These are phyloP conservation scores for Sanghuangporus weigelae DNA, from an alignment of 1,284 basidiomycete genomes.

Conservation along the genomic window DNA sequence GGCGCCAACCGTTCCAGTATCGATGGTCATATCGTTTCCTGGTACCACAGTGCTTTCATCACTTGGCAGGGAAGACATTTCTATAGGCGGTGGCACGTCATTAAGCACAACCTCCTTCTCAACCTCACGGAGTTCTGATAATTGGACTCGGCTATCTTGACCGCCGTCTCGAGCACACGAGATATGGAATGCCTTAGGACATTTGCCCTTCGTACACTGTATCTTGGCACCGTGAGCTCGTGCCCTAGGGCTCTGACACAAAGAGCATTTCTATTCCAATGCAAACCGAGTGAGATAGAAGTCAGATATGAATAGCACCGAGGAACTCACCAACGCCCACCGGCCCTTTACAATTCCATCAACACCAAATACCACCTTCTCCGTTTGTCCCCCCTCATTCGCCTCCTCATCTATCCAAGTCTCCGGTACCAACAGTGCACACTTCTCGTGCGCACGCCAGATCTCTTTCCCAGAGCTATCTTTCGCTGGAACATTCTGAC, in stretches of 20 bases:
- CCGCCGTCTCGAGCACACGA: conserved; percentile 73
- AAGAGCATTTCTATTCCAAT: conserved; percentile 72
- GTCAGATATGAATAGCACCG: conserved; percentile 3
- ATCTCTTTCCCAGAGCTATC: conserved; percentile 38
- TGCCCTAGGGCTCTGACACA: conserved; percentile 63
- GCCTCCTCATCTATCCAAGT: conserved; percentile 77
- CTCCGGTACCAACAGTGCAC: conserved; percentile 78
- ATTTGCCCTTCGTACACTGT: conserved; percentile 92
- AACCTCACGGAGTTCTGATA: conserved; percentile 57
- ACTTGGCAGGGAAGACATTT: background rate
- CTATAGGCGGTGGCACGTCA: conserved; percentile 27
- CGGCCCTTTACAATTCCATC: conserved; percentile 83
- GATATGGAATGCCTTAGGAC: conserved; percentile 90
- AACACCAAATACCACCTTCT: conserved; percentile 71
- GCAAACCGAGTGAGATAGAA: conserved; percentile 9
- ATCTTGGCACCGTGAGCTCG: conserved; percentile 86
- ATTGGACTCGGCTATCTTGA: conserved; percentile 47
- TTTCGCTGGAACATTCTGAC: conserved; percentile 1
- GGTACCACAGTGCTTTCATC: background rate
- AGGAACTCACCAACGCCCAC: conserved; percentile 76
- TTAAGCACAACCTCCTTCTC: conserved; percentile 72
- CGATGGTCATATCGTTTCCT: background rate
- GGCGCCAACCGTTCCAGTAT: background rate
- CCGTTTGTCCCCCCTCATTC: conserved; percentile 35
- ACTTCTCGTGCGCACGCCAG: conserved; percentile 73